Evolutionary conservation across 768 basidiomycete genomes (phyloP).

Genomic region (Obba rivulosa): DNA sequence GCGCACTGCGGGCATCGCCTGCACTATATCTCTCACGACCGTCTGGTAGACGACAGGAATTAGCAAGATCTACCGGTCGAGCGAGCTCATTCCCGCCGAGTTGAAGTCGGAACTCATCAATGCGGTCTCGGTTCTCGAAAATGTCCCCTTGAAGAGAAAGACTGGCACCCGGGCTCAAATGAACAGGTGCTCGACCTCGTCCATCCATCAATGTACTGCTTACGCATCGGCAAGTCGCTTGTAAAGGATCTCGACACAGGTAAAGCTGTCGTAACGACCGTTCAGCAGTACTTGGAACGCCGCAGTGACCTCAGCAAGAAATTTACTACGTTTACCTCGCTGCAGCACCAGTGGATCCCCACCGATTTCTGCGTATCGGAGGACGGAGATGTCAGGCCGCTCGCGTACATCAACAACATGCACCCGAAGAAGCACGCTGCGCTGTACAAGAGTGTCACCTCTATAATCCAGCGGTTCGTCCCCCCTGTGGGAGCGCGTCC

Average conservation of each 20-base stretch:
- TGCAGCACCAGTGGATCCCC: conserved; percentile 21
- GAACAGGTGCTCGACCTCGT: conserved; percentile 40
- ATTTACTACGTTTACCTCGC: conserved; percentile 8
- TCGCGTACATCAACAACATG: conserved; percentile 25
- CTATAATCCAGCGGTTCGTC: conserved; percentile 14
- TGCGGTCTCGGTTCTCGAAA: conserved; percentile 24
- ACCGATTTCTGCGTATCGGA: conserved; percentile 21
- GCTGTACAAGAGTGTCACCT: conserved; percentile 13
- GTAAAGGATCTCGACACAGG: not conserved
- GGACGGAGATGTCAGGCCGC: conserved; percentile 13
- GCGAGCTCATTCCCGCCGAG: not conserved
- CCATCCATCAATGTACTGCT: conserved; percentile 38
- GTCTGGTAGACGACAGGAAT: not conserved
- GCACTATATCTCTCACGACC: not conserved
- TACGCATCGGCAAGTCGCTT: conserved; percentile 14
- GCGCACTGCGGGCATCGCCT: not conserved
- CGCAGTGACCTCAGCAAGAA: not conserved
- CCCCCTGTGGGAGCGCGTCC: conserved; percentile 24
- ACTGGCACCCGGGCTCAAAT: conserved; percentile 44
- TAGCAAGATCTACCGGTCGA: not conserved
- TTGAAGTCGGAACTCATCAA: not conserved
- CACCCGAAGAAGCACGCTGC: conserved; percentile 13
- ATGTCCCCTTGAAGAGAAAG: conserved; percentile 30
- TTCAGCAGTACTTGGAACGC: not conserved
- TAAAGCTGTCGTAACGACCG: not conserved